These are phyloP conservation scores for Mucor piriformis DNA, from an alignment of 371 early-diverging fungal species.

Conservation along the genomic window DNA sequence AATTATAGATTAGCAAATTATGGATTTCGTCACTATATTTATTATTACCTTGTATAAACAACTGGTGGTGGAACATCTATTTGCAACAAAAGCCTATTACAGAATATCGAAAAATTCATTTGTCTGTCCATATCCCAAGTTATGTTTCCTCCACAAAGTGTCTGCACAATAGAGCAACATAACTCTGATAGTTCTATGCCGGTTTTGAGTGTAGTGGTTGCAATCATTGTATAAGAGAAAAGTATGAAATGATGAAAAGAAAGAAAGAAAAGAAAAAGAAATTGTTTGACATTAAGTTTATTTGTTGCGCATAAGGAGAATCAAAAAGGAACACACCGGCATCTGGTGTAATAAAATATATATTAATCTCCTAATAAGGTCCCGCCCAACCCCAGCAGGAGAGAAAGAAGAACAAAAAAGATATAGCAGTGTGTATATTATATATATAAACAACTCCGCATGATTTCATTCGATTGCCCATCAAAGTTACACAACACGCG, in stretches of 20 bases:
- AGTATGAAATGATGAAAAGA: background rate
- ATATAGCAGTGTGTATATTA: background rate
- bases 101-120: constrained; percentile 23
- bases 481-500: constrained; percentile 21
- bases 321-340: constrained; percentile 16
- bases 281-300: constrained; percentile 10
- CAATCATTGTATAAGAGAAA: constrained; percentile 1
- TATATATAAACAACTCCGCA: background rate
- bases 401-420: background rate
- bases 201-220: background rate
- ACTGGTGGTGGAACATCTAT: constrained; percentile 24
- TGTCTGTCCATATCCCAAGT: constrained; percentile 23
- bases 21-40: background rate
- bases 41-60: constrained; percentile 34
- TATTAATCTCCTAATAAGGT: background rate
- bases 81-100: constrained; percentile 16
- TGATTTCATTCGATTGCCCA: constrained; percentile 14
- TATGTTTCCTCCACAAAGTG: constrained; percentile 11
- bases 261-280: constrained; percentile 1
- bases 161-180: constrained; percentile 12
- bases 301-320: constrained; percentile 17
- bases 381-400: background rate
- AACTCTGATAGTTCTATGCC: constrained; percentile 20
- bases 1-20: background rate
- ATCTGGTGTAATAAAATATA: constrained; percentile 6